These are phyloP conservation scores for Gymnopilus dilepis DNA, from an alignment of 768 basidiomycete species.

Conservation along the genomic window DNA sequence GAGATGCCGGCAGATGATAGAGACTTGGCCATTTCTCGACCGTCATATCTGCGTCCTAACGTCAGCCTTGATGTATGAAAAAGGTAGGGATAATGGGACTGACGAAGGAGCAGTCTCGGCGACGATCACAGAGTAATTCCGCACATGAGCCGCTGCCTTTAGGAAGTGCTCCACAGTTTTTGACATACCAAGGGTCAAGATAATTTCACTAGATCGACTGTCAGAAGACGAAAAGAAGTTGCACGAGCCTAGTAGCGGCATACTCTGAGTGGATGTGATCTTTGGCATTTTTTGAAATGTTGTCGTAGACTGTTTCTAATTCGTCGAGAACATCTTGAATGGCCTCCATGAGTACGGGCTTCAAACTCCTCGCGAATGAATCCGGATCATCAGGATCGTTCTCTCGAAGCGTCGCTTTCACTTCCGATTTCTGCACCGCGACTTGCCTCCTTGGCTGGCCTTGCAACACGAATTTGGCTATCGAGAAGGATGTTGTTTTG, in stretches of 20 bases:
- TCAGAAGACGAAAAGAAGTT: conserved; percentile 13
- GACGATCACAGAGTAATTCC: conserved; percentile 95
- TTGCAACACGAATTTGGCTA: conserved; percentile 82
- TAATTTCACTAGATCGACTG: conserved; percentile 76
- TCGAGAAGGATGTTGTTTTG: conserved; percentile 60
- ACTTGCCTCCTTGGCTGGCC: conserved; percentile 70
- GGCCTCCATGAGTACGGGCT: conserved; percentile 95
- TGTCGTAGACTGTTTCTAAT: conserved; percentile 94
- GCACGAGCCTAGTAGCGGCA: conserved; percentile 36
- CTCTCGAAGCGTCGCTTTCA: conserved; percentile 63
- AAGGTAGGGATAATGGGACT: conserved; percentile 39
- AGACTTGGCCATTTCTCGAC: conserved; percentile 82
- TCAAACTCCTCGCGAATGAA: conserved; percentile 76
- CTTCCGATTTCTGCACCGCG: conserved; percentile 50
- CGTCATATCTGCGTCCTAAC: conserved; percentile 66
- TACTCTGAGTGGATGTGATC: conserved; percentile 99
- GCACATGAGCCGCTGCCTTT: conserved; percentile 85
- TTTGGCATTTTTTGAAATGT: conserved; percentile 90
- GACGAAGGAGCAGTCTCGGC: conserved; percentile 95
- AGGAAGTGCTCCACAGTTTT: conserved; percentile 93
- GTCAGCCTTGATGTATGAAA: conserved; percentile 34
- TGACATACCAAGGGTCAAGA: conserved; percentile 83
- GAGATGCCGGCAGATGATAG: conserved; percentile 85
- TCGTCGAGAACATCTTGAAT: conserved; percentile 97
- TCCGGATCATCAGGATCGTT: conserved; percentile 79